Evolutionary conservation across 2,329 filamentous ascomycete species (phyloP), one percentile per base, ranked within the genome.

Genomic region (Clonostachys chloroleuca): DNA sequence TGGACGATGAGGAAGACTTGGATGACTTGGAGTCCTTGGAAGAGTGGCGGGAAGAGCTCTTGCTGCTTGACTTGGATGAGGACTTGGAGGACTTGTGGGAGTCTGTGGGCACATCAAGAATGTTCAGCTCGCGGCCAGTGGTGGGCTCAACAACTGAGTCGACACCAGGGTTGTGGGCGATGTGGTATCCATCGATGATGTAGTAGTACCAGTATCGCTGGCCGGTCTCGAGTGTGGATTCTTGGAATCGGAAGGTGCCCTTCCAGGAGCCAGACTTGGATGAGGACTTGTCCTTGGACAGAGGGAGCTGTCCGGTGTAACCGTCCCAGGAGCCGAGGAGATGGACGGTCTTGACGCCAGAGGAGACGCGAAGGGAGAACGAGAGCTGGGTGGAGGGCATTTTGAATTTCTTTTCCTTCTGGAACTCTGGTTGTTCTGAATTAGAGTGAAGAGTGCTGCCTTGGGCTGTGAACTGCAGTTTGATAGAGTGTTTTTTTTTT

Each of bases 191-290:
- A 69, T 99, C 94, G 70, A 97, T 94, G 84, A 97, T 96, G 81
- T 96, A 99, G 84, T 99, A 99, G 85, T 97, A 99, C 94, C 94
- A 99, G 84, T 97, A 97, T 66, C 92, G 86, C 67, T 89, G 84
- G 67, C 92, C 91, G 60, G 89, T 78, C 77, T 92, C 85, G 60
- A 97, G 81, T 51, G 89, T 92, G 52, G 83, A 74, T 66, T 86
- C 87, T 73, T 94, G 88, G 76, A 99, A 96, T 74, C 90, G 87
- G 79, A 99, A 96, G 62, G 90, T 95, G 64, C 92, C 94, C 69
- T 92, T 89, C 91, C 92, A 97, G 59, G 87, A 87, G 65, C 91
- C 91, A 48, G 87, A 83, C 78, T 96, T 96, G 72, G 86, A 85
- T 43, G 86, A 81, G 63, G 77, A 73, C 75, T 82, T 84, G 70